Base-by-base conservation (phyloP, 768 basidiomycete species). In the Kwoniella pini region DNA sequence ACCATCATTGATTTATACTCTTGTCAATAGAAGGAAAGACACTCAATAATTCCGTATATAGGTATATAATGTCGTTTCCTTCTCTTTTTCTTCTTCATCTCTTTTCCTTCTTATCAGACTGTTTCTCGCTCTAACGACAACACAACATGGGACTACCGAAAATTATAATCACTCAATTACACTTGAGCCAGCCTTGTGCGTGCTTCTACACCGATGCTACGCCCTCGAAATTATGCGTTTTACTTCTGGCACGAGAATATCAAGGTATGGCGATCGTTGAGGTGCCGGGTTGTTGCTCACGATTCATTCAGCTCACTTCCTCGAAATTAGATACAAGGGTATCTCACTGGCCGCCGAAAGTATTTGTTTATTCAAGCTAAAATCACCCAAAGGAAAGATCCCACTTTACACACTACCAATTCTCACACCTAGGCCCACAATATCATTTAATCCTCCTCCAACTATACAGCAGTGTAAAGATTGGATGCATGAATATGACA, bases 401-500 rank as follows among this genome's bases (percentile, higher is more conserved):
- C 33, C 48, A n/a, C 30, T 50, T n/a, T 50, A 50, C 30, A 30
- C 27, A 12, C 24, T 50, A 31, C 28, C 48, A 24, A 13, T 50
- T 1, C 21, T 50, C 30, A 13, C 48, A 17, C 48, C 48, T 17
- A 6, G n/a, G n/a, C 48, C 48, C 0, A 30, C 17, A 11, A 30
- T 50, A 3, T 9, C 7, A 12, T 31, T 50, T 17, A 21, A 15
- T 13, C 48, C 26, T n/a, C 30, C n/a, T 15, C 17, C 28, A 9
- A 50, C 19, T n/a, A 0, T 3, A 9, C 21, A 11, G 15, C 21
- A 30, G 13, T 42, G 11, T 12, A 36, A 31, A 36, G 48, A 50
- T 7, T 50, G 48, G 48, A 50, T 50, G 5, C 48, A 50, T 21
- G 48, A 50, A 50, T 50, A 50, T 21, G 48, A 50, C 17, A n/a